A percentile compares a stretch with the other conserved stretches of the same genome.
Conservation (phyloP, 2,329 filamentous ascomycete genomes). For the Fusarium brevicatenulatum region DNA sequence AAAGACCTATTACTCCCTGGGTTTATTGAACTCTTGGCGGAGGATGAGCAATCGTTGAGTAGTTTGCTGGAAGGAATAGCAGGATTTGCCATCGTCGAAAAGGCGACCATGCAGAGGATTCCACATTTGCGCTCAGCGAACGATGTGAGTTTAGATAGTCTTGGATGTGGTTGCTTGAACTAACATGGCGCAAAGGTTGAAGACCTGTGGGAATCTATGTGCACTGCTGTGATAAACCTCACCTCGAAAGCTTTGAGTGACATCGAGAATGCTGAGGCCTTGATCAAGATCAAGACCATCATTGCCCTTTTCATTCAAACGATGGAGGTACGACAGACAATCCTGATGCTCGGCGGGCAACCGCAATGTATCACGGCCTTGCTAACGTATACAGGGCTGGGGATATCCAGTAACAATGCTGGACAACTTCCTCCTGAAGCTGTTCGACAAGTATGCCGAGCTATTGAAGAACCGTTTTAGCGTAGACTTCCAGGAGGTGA, state of each 20-base stretch:
- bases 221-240: conserved; percentile 82
- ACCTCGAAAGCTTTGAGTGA: conserved; percentile 82
- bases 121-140: conserved; percentile 83
- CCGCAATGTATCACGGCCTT: conserved; percentile 49
- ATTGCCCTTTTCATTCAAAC: conserved; percentile 96
- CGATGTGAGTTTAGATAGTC: conserved; percentile 70
- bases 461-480: conserved; percentile 91
- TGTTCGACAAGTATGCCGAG: conserved; percentile 95
- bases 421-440: conserved; percentile 83
- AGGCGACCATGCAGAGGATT: conserved; percentile 87
- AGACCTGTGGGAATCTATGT: conserved; percentile 98
- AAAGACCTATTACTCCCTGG: conserved; percentile 88
- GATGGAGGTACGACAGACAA: conserved; percentile 85
- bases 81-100: conserved; percentile 96
- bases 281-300: conserved; percentile 94
- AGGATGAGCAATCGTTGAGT: conserved; percentile 87
- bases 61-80: conserved; percentile 92
- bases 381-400: conserved; percentile 89
- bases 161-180: neutral
- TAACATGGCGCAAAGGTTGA: conserved; percentile 73
- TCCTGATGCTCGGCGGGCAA: conserved; percentile 73
- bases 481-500: conserved; percentile 91
- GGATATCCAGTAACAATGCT: conserved; percentile 85
- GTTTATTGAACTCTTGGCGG: conserved; percentile 79
- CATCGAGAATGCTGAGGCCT: conserved; percentile 86